Evolutionary conservation across 2,329 filamentous ascomycete species (phyloP).

Genomic region (Sporothrix humicola): DNA sequence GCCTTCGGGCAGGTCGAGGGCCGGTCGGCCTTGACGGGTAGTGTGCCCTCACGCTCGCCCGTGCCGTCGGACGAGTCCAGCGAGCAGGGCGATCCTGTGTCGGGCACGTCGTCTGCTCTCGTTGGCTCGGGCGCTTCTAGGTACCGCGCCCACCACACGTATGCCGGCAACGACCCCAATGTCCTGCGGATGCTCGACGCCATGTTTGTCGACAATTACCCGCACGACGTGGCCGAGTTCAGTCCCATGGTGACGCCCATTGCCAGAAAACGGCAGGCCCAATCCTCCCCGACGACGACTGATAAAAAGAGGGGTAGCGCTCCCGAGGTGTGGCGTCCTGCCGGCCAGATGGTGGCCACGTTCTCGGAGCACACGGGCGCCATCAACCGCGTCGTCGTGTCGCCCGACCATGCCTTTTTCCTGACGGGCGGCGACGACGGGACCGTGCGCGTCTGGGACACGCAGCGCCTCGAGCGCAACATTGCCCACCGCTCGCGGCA

Average conservation of each 20-base stretch:
- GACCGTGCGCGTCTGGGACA: conserved; percentile 91
- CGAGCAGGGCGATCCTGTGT: conserved; percentile 39
- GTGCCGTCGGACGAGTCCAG: conserved; percentile 35
- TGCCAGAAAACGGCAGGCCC: conserved; percentile 56
- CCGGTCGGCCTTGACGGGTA: conserved; percentile 53
- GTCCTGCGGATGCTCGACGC: conserved; percentile 77
- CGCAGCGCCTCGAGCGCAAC: conserved; percentile 85
- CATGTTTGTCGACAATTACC: conserved; percentile 78
- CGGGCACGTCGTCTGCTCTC: conserved; percentile 43
- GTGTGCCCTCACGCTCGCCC: conserved; percentile 38
- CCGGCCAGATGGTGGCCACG: conserved; percentile 81
- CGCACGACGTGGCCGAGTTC: conserved; percentile 70
- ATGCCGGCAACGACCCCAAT: conserved; percentile 76
- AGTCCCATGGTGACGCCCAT: conserved; percentile 80
- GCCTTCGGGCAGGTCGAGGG: conserved; percentile 66
- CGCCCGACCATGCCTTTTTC: conserved; percentile 94
- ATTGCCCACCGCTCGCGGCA: conserved; percentile 85
- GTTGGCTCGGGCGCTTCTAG: conserved; percentile 42
- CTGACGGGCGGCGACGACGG: conserved; percentile 92
- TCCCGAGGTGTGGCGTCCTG: conserved; percentile 78
- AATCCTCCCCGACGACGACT: conserved; percentile 47
- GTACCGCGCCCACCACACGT: conserved; percentile 75
- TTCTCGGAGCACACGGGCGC: conserved; percentile 86
- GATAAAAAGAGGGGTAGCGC: conserved; percentile 45
- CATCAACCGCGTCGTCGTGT: conserved; percentile 79